phyloP scores from a whole-genome alignment of 495 filamentous ascomycete species.

The Aspergillus ostianus region DNA sequence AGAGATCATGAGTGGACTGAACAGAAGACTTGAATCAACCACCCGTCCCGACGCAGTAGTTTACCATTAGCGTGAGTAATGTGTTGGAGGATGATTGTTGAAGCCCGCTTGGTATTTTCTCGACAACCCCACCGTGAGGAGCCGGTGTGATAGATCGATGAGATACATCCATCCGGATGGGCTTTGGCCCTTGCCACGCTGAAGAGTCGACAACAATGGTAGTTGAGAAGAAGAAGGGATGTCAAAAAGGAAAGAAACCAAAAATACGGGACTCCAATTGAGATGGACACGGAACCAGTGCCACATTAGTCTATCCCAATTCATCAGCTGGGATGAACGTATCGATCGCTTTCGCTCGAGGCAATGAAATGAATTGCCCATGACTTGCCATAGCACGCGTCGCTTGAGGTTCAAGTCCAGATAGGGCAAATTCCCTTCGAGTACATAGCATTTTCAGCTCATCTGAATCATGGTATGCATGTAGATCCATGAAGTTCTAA shows the following conservation, averaged over 20 bases:
- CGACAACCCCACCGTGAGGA: neutral
- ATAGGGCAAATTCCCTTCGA: too few species aligned
- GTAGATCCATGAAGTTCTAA: too few species aligned
- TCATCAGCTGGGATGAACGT: too few species aligned
- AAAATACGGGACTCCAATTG: too few species aligned
- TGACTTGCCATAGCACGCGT: neutral
- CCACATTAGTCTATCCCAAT: neutral
- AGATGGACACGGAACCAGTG: neutral
- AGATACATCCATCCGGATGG: slow-evolving; percentile 12
- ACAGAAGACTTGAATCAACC: neutral
- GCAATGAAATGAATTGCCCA: too few species aligned
- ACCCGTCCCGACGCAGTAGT: neutral
- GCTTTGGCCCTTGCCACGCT: neutral
- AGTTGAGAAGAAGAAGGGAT: neutral
- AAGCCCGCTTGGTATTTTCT: neutral
- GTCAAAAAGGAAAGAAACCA: too few species aligned
- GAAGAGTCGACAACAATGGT: neutral
- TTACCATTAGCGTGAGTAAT: neutral
- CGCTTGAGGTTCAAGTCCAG: neutral
- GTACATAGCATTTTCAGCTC: too few species aligned
- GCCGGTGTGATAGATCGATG: slow-evolving; percentile 21
- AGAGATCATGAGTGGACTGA: neutral
- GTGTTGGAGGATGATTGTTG: neutral
- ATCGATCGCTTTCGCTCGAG: too few species aligned
- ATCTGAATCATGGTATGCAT: too few species aligned